Evolutionary conservation across 495 filamentous ascomycete species (phyloP).

Genomic region (Penicillium malachiteum): DNA sequence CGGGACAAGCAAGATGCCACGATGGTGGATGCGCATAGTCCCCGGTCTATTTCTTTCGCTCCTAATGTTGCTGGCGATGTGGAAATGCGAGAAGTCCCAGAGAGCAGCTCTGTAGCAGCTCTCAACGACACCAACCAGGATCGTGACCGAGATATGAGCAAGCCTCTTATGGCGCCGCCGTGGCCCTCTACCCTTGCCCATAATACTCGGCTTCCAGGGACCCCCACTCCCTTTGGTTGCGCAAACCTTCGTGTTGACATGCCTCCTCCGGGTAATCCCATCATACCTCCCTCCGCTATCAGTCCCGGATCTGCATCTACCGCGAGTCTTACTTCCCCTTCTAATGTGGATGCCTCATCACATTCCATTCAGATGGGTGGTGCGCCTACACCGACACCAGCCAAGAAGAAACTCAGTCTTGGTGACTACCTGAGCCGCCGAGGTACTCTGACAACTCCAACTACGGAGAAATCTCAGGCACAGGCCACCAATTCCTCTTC

Average conservation of each 20-base stretch:
- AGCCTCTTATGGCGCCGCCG: conserved; percentile 32
- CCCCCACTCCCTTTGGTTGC: conserved; percentile 21
- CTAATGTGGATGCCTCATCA: conserved; percentile 29
- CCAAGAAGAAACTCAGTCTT: conserved; percentile 66
- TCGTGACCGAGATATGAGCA: conserved; percentile 22
- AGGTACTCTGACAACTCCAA: conserved; percentile 43
- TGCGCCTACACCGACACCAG: conserved; percentile 54
- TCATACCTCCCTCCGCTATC: conserved; percentile 19
- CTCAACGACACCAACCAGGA: conserved; percentile 14
- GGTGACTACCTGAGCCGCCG: conserved; percentile 61
- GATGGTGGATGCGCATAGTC: conserved; percentile 6
- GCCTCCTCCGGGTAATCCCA: conserved; percentile 28
- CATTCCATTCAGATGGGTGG: conserved; percentile 24
- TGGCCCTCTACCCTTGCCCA: conserved; percentile 44
- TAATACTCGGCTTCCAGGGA: conserved; percentile 32
- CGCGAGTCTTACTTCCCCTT: conserved; percentile 34
- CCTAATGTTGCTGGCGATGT: conserved; percentile 5
- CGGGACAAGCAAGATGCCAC: conserved; percentile 6
- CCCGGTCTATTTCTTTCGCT: not conserved
- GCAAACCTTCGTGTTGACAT: conserved; percentile 41
- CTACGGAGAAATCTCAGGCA: conserved; percentile 38
- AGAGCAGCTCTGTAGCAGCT: conserved; percentile 3
- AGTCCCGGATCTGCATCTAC: conserved; percentile 36
- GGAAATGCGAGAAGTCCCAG: conserved; percentile 15
- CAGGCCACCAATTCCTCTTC: conserved; percentile 25